Conservation (phyloP, 768 basidiomycete genomes). For the Termitomyces sp. region DNA sequence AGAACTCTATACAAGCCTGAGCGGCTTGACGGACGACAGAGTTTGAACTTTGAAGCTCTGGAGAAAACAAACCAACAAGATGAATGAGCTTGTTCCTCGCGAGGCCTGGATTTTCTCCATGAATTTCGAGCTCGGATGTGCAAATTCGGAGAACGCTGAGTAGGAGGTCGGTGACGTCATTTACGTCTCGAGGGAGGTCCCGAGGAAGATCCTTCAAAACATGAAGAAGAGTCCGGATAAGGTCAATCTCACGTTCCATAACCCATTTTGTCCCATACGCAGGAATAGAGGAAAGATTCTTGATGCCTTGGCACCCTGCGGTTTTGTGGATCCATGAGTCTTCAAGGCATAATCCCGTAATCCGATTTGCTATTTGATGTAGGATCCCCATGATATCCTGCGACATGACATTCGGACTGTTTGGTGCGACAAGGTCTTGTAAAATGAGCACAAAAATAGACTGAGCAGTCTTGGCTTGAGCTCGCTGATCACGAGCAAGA, state of each 20-base stretch:
- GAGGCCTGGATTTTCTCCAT: constrained; percentile 36
- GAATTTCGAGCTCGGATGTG: constrained; percentile 44
- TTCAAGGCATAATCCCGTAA: constrained; percentile 85
- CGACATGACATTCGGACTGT: constrained; percentile 39
- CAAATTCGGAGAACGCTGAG: constrained; percentile 61
- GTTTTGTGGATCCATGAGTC: constrained; percentile 88
- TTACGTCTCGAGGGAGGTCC: constrained; percentile 80
- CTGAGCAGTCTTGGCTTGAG: constrained; percentile 59
- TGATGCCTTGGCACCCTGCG: constrained; percentile 86
- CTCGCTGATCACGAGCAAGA: constrained; percentile 60
- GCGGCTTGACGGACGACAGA: constrained; percentile 80
- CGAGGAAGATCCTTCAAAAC: constrained; percentile 92
- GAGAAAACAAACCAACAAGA: constrained; percentile 79
- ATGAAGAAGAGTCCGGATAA: constrained; percentile 85
- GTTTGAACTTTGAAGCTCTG: constrained; percentile 86
- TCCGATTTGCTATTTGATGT: constrained; percentile 79
- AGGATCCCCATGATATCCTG: constrained; percentile 66
- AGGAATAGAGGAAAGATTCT: constrained; percentile 69
- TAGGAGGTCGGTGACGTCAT: constrained; percentile 77
- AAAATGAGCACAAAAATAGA: constrained; percentile 61
- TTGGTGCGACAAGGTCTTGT: constrained; percentile 60
- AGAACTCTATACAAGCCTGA: constrained; percentile 73
- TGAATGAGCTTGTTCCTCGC: constrained; percentile 58
- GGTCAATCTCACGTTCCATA: constrained; percentile 82
- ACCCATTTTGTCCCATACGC: constrained; percentile 77